A percentile compares a stretch with the other conserved stretches of the same genome.
Evolutionary conservation across 352 stramenopile species (phyloP).

Genomic region (Globisporangium perplexum): DNA sequence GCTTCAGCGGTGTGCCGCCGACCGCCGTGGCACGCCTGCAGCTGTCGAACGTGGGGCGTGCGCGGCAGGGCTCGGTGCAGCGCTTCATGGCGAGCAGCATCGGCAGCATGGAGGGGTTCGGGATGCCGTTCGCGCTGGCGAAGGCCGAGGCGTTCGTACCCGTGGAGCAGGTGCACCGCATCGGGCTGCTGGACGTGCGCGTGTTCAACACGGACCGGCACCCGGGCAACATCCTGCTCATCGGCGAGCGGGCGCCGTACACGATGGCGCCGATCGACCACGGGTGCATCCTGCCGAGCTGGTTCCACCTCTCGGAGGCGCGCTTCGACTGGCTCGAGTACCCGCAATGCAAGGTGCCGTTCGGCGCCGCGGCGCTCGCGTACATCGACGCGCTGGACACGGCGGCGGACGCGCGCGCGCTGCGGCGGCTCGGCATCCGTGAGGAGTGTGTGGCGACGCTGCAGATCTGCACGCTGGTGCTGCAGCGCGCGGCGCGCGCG

Average conservation of each 20-base stretch:
- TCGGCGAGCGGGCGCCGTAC: slow-evolving; percentile 68
- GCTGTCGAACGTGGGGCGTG: slow-evolving; percentile 30
- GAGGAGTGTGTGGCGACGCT: slow-evolving; percentile 71
- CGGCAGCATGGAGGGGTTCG: slow-evolving; percentile 78
- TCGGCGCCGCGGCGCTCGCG: slow-evolving; percentile 34
- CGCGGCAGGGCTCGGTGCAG: slow-evolving; percentile 73
- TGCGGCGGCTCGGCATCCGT: slow-evolving; percentile 54
- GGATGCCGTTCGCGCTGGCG: slow-evolving; percentile 60
- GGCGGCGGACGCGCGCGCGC: slow-evolving; percentile 35
- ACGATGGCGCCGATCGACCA: slow-evolving; percentile 78
- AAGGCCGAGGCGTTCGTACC: slow-evolving; percentile 60
- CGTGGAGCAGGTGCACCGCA: slow-evolving; percentile 77
- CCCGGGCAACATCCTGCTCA: slow-evolving; percentile 73
- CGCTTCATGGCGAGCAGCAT: slow-evolving; percentile 75
- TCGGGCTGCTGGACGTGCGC: slow-evolving; percentile 74
- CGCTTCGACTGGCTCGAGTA: slow-evolving; percentile 83
- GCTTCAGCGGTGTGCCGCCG: slow-evolving; percentile 70
- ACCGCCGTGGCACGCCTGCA: slow-evolving; percentile 65
- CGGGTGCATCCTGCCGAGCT: slow-evolving; percentile 73
- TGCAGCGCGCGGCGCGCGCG: slow-evolving; percentile 45
- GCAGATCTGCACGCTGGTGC: slow-evolving; percentile 70
- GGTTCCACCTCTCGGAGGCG: slow-evolving; percentile 73
- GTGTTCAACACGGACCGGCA: slow-evolving; percentile 88
- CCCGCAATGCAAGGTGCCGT: slow-evolving; percentile 53
- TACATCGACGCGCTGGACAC: slow-evolving; percentile 54